Evolutionary conservation across 805 yeast genomes (phyloP), one percentile per base, ranked within the genome.

Genomic region (Monosporozyma servazzii): DNA sequence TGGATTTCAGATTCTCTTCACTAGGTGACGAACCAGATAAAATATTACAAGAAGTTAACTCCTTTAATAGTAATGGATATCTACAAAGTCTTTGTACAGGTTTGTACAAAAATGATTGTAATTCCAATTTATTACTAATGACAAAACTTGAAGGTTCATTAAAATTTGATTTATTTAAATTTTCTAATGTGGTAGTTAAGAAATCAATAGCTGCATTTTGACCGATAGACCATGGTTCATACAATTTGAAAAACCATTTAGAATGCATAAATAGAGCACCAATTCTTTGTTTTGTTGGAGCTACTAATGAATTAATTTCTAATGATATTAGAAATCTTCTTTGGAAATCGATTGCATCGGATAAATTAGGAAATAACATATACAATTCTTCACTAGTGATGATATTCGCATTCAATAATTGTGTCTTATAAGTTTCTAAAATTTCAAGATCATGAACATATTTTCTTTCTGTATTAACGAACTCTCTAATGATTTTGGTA

Each of bases 41-140:
- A n/a, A 41, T 20, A 41, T 48, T 41, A 25, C 48, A 42, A 40
- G 84, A 10, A 48, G 87, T 66, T 49, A 93, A 73, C 63, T 88
- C 93, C 59, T 78, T 81, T 49, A 93, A 70, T 47, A 93, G 73
- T 48, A 93, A 71, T 1, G 98, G 99, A 67, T 93, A 93, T 66
- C 90, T 88, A 75, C 96, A 88, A n/a, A 93, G 76, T 56, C 99
- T 78, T 72, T 93, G 99, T 39, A 93, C 88, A 0, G 99, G 99
- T 66, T 91, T 93, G 59, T 93, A 80, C 42, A 93, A 75, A 67
- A 87, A 87, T 48, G 91, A 82, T 64, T 87, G 98, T 50, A 93
- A 74, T 67, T 91, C 99, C 63, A 89, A 82, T 43, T 88, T 85
- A 27, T 93, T 91, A 56, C 83, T 91, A 53, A 90, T 80, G 40